Percentiles rank a stretch among this genome's conserved stretches.
Conservation (phyloP, 176 grass and related monocot species). For the Zizania latifolia region DNA sequence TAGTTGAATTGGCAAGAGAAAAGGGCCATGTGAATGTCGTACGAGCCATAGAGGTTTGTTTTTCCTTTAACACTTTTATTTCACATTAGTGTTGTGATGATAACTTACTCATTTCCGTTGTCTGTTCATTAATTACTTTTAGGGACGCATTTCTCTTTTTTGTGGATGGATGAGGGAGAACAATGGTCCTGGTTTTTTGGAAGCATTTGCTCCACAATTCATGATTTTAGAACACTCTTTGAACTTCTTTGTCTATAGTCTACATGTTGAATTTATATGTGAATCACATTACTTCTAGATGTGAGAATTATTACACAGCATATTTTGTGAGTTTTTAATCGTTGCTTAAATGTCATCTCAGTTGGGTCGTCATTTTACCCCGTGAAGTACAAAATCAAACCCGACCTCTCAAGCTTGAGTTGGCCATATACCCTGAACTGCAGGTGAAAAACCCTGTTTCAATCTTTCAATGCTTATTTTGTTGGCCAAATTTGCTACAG, state of each 20-base stretch:
- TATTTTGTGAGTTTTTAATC: constrained; percentile 19
- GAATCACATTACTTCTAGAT: neutral
- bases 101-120: neutral
- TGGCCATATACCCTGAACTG: constrained; percentile 78
- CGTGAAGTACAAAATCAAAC: constrained; percentile 42
- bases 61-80: neutral
- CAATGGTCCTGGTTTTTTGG: constrained; percentile 84
- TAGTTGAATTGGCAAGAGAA: constrained; percentile 93
- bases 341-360: constrained; percentile 25
- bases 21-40: constrained; percentile 87
- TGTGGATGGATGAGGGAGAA: constrained; percentile 87
- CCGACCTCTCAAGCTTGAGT: constrained; percentile 61
- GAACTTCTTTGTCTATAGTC: neutral
- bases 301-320: neutral
- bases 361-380: constrained; percentile 86
- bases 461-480: neutral
- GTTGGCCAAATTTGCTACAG: too few relatives aligned
- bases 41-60: constrained; percentile 78
- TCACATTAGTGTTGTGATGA: neutral
- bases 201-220: constrained; percentile 69
- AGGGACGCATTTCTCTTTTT: constrained; percentile 75
- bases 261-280: neutral
- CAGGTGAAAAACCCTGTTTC: constrained; percentile 39
- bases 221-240: constrained; percentile 43
- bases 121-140: constrained; percentile 21